Evolutionary conservation across 257 asterid species (phyloP), one percentile per base, ranked within the genome.

Genomic region (Rehmannia glutinosa): DNA sequence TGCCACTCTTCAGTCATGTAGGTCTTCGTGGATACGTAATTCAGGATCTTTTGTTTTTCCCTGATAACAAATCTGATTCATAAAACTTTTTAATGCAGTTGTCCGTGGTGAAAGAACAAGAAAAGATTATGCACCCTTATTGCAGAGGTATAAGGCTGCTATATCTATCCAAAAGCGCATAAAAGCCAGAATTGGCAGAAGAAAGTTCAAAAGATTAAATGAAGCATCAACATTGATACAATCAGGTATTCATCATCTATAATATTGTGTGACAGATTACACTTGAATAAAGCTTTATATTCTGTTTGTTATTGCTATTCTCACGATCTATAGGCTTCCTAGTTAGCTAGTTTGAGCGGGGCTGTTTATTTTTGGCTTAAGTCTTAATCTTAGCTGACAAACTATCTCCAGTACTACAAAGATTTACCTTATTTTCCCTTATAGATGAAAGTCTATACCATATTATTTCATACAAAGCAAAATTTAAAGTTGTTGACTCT

Each of bases 41-140:
- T 19, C 73, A 0, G 28, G 10, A 23, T 38, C 50, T n/a, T 32
- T 36, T 49, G 10, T 33, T 25, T 42, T 25, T 1, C 2, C 38
- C 0, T 23, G 16, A n/a, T 54, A 65, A 62, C 71, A 36, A 36
- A 8, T 65, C 41, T 60, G 28, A 38, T 69, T 54, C 70, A 41
- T 71, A 11, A 24, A 66, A 42, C 30, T 16, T 68, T 56, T 55
- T 28, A 41, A 20, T 79, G 72, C 86, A 90, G 97, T 78, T 76
- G 71, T 90, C 74, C 90, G 86, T 46, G 94, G 86, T 59, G 88
- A 82, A 81, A 82, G 79, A 75, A 56, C 89, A 60, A 85, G 97
- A 75, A 80, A 81, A 72, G 86, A 83, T 64, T 90, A 69, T 74
- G 86, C 85, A 57, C 52, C 72, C 71, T 67, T 70, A 39, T 64